A percentile compares a stretch with the other conserved stretches of the same genome.
phyloP scores from a whole-genome alignment of 2,329 filamentous ascomycete genomes.

The Fusarium coicis region DNA sequence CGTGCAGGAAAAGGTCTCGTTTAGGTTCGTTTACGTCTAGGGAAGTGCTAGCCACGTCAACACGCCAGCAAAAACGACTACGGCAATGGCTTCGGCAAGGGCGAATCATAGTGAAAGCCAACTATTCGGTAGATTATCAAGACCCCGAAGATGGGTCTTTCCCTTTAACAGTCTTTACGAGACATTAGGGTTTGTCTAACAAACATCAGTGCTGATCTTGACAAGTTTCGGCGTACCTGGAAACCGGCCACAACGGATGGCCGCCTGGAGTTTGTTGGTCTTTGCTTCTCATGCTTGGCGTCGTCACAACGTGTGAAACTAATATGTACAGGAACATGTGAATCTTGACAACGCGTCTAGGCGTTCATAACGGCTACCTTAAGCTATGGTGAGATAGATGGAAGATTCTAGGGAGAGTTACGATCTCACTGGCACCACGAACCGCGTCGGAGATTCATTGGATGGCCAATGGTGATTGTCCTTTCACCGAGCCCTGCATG shows the following conservation, averaged over 20 bases:
- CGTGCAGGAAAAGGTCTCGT: background rate
- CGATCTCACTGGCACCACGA: too few species aligned
- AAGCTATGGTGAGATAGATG: background rate
- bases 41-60: background rate
- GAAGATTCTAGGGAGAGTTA: background rate
- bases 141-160: background rate
- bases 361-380: background rate
- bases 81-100: background rate
- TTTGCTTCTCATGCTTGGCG: too few species aligned
- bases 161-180: background rate
- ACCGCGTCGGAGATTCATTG: background rate
- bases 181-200: background rate
- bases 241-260: background rate
- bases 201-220: background rate
- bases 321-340: too few species aligned
- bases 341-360: background rate
- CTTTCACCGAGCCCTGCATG: background rate
- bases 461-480: rapidly evolving
- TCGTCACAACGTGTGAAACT: background rate
- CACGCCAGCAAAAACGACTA: background rate
- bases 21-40: background rate
- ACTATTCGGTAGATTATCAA: background rate
- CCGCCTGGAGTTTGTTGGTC: background rate
- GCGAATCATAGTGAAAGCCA: rapidly evolving
- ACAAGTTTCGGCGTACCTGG: background rate